Evolutionary conservation across 2,329 filamentous ascomycete species (phyloP).

Genomic region (Xylariaceae sp.): DNA sequence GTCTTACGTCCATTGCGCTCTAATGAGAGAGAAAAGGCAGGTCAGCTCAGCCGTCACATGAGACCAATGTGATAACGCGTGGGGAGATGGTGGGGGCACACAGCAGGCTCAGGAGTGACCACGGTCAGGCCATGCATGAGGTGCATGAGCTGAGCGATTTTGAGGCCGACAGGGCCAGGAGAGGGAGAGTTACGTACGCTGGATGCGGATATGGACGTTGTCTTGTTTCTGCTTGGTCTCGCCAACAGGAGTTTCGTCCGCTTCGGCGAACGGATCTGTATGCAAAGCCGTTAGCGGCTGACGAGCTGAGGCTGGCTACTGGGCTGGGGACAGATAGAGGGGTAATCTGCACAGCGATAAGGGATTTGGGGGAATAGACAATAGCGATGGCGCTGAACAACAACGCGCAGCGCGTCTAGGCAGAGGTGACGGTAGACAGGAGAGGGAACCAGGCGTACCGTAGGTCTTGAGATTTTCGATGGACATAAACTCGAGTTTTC

Average conservation of each 20-base stretch:
- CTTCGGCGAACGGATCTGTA: constrained; percentile 99
- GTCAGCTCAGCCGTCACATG: constrained; percentile 36
- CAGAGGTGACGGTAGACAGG: not conserved
- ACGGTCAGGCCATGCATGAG: constrained; percentile 2
- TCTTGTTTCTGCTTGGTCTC: constrained; percentile 94
- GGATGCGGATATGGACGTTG: constrained; percentile 99
- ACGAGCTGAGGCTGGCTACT: not conserved
- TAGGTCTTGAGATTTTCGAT: constrained; percentile 98
- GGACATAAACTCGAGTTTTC: constrained; percentile 90
- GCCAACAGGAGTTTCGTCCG: constrained; percentile 92
- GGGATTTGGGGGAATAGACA: not conserved
- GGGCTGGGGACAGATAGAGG: constrained; percentile 5
- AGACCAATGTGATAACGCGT: not conserved
- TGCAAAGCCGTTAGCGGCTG: constrained; percentile 23
- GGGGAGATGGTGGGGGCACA: constrained; percentile 6
- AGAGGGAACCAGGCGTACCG: constrained; percentile 56
- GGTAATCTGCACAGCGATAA: constrained; percentile 9
- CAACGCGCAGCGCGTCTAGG: not conserved
- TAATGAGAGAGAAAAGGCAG: constrained; percentile 40
- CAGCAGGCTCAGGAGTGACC: not conserved
- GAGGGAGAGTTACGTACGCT: constrained; percentile 66
- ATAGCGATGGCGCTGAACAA: not conserved
- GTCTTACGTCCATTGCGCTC: constrained; percentile 99
- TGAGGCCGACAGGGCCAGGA: not conserved
- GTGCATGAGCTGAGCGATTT: not conserved